A percentile compares a stretch with the other conserved stretches of the same genome.
Evolutionary conservation across 805 yeast genomes (phyloP).

Genomic region (Candida nemodendra): DNA sequence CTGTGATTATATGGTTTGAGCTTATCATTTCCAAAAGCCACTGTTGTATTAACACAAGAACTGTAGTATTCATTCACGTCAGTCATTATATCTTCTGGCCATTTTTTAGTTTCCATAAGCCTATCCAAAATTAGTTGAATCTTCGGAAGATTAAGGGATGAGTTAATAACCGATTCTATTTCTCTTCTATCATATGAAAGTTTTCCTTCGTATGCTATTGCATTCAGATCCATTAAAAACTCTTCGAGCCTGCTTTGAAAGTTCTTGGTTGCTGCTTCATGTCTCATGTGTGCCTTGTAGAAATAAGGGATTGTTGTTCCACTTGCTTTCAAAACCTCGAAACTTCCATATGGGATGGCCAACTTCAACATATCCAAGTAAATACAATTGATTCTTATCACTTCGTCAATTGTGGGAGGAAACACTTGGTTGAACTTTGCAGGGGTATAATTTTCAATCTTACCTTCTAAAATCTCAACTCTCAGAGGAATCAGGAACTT

Average conservation of each 20-base stretch:
- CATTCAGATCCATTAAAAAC: conserved; percentile 39
- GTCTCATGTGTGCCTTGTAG: conserved; percentile 89
- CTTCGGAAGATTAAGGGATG: conserved; percentile 69
- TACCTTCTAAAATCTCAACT: conserved; percentile 58
- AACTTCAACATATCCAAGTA: conserved; percentile 69
- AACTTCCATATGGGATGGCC: conserved; percentile 68
- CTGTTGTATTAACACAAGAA: conserved; percentile 63
- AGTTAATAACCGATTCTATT: conserved; percentile 61
- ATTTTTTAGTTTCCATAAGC: conserved; percentile 46
- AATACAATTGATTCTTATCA: conserved; percentile 84
- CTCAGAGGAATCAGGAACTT: conserved; percentile 78
- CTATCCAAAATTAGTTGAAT: conserved; percentile 68
- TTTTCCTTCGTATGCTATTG: conserved; percentile 26
- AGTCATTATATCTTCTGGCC: conserved; percentile 36
- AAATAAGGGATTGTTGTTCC: conserved; percentile 85
- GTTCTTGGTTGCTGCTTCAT: conserved; percentile 83
- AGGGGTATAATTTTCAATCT: conserved; percentile 53
- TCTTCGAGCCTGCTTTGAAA: conserved; percentile 48
- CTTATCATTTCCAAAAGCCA: conserved; percentile 71
- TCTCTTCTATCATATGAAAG: conserved; percentile 46
- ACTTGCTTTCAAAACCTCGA: conserved; percentile 76
- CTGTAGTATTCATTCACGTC: conserved; percentile 43
- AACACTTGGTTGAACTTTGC: conserved; percentile 71
- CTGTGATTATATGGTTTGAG: conserved; percentile 55
- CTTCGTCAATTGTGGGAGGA: conserved; percentile 95